Evolutionary conservation across 2,329 filamentous ascomycete genomes (phyloP).

Genomic region (Colletotrichum sidae): DNA sequence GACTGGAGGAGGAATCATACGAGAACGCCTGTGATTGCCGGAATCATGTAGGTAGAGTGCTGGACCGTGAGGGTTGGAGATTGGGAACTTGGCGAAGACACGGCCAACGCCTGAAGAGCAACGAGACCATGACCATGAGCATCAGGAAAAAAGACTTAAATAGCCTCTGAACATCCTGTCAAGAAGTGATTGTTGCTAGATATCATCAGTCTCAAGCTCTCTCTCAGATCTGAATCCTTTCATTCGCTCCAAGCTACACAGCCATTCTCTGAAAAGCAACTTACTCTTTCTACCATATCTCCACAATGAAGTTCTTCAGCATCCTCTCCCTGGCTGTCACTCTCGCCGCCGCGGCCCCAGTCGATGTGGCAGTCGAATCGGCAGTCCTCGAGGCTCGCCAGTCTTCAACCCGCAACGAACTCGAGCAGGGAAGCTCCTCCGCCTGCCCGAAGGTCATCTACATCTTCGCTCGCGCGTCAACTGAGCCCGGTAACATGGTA

Average conservation of each 20-base stretch:
- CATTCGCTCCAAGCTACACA: conserved; percentile 24
- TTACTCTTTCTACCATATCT: background rate
- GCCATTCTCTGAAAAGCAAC: conserved; percentile 1
- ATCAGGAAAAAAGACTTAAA: conserved; percentile 12
- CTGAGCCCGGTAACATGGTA: conserved; percentile 53
- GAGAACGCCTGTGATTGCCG: conserved; percentile 8
- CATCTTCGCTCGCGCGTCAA: conserved; percentile 54
- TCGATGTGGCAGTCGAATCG: conserved; percentile 22
- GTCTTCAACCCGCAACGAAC: conserved; percentile 43
- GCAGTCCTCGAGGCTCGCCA: conserved; percentile 38
- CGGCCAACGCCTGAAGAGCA: background rate
- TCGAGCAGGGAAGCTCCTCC: conserved; percentile 43
- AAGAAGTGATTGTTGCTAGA: background rate
- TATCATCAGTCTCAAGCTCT: conserved; percentile 25
- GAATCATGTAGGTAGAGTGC: background rate
- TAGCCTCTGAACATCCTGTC: conserved; percentile 1
- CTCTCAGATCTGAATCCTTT: conserved; percentile 17
- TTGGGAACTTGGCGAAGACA: background rate
- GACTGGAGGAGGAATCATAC: conserved; percentile 26
- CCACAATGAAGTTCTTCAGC: conserved; percentile 41
- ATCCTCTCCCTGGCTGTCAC: conserved; percentile 35
- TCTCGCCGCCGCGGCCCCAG: conserved; percentile 35
- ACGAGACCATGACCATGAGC: background rate
- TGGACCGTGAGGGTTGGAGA: background rate
- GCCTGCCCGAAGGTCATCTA: conserved; percentile 52